A percentile compares a stretch with the other conserved stretches of the same genome.
These are phyloP conservation scores for Hirsutella thompsonii DNA, from an alignment of 2,329 filamentous ascomycete species.

Conservation along the genomic window DNA sequence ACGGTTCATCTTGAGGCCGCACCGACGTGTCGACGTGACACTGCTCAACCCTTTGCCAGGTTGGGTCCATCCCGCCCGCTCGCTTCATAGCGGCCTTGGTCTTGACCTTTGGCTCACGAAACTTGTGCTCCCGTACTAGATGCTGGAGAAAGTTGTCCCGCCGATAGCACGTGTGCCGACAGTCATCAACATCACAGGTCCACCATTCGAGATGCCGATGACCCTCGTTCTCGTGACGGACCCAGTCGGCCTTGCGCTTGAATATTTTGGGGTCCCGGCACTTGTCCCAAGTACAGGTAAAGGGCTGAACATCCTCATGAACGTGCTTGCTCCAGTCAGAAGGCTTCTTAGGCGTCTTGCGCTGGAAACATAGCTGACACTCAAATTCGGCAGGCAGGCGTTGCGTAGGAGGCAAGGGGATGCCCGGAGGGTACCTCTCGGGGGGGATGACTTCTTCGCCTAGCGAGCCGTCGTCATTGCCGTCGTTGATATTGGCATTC, in stretches of 20 bases:
- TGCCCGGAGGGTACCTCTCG: constrained; percentile 67
- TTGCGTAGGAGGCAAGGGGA: constrained; percentile 67
- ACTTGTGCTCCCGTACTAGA: constrained; percentile 82
- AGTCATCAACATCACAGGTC: constrained; percentile 72
- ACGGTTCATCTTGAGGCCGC: constrained; percentile 62
- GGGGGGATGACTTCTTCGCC: constrained; percentile 56
- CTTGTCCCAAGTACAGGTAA: constrained; percentile 78
- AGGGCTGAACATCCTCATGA: constrained; percentile 85
- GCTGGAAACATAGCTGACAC: constrained; percentile 74
- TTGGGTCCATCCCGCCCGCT: constrained; percentile 42
- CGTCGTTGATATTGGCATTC: constrained; percentile 35
- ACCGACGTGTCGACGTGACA: constrained; percentile 60
- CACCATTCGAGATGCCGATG: constrained; percentile 87
- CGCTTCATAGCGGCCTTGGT: constrained; percentile 56
- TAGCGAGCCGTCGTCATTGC: constrained; percentile 55
- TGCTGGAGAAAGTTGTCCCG: constrained; percentile 92
- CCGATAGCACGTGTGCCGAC: constrained; percentile 69
- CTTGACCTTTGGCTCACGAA: constrained; percentile 68
- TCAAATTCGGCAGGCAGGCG: constrained; percentile 78
- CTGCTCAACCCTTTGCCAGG: constrained; percentile 65
- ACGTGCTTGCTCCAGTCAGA: constrained; percentile 97
- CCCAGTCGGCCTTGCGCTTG: constrained; percentile 93
- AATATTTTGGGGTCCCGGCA: constrained; percentile 83
- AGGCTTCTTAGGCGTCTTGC: constrained; percentile 78
- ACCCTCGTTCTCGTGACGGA: constrained; percentile 83